A percentile compares a stretch with the other conserved stretches of the same genome.
Evolutionary conservation across 495 filamentous ascomycete species (phyloP).

Genomic region (Lentithecium fluviatile): DNA sequence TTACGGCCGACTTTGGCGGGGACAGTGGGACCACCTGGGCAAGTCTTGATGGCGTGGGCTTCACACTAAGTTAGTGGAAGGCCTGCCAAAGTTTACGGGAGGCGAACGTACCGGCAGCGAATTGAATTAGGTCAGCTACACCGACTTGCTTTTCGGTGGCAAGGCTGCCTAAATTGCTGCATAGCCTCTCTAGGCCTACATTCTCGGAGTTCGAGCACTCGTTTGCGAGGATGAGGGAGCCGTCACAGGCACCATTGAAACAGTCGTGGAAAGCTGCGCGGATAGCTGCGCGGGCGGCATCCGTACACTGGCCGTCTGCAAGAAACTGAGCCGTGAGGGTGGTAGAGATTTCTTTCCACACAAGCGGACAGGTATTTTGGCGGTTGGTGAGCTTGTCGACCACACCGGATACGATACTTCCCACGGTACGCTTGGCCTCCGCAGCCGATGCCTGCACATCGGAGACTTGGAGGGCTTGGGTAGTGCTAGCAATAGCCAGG

Average conservation of each 20-base stretch:
- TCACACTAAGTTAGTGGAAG: neutral
- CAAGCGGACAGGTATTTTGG: conserved; percentile 23
- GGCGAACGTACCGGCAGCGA: conserved; percentile 32
- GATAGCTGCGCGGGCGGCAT: conserved; percentile 37
- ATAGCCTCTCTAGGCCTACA: conserved; percentile 22
- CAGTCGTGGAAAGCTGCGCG: conserved; percentile 39
- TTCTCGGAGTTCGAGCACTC: conserved; percentile 33
- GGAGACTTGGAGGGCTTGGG: conserved; percentile 25
- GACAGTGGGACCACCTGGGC: conserved; percentile 31
- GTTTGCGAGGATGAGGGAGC: conserved; percentile 34
- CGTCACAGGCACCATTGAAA: conserved; percentile 37
- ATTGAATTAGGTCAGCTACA: conserved; percentile 37
- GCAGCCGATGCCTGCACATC: conserved; percentile 9
- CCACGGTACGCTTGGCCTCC: conserved; percentile 9
- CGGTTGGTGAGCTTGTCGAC: neutral
- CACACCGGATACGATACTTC: neutral
- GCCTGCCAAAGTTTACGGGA: neutral
- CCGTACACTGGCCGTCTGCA: conserved; percentile 30
- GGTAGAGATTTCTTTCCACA: conserved; percentile 30
- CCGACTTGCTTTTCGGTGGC: conserved; percentile 26
- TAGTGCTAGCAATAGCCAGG: conserved; percentile 14
- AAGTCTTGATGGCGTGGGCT: conserved; percentile 37
- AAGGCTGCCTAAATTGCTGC: conserved; percentile 16
- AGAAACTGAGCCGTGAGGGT: conserved; percentile 32
- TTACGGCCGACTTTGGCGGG: conserved; percentile 33